Base-by-base conservation (phyloP, 345 rosid species). In the Erucastrum elatum region DNA sequence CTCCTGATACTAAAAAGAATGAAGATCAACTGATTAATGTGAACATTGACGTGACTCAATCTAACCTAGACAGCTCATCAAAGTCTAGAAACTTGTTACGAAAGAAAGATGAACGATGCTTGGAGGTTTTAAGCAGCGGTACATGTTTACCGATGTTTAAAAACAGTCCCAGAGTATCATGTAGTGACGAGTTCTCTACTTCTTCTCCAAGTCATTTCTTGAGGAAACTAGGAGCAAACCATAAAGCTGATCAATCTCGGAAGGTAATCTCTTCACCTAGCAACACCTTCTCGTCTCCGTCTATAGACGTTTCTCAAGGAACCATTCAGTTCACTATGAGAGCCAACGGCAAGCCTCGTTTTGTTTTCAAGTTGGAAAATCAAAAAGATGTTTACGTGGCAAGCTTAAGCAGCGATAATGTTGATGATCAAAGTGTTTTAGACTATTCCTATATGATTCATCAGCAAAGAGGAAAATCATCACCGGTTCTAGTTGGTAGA, bases 311-410 rank as follows among this genome's bases (percentile, higher is more conserved):
- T 77, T 88, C 85, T 78, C 87, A 82, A 53, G 93, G 97, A 78
- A 85, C 83, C 82, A 89, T 94, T 30, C 92, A 86, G n/a, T 86
- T 89, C 87, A 83, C 82, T 1, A 88, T 85, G 87, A 84, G 82
- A 76, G 85, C 77, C 55, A 66, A 72, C 75, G 88, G 81, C 69
- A 74, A 21, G 58, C 93, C 90, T 0, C 86, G 81, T 80, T 92
- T 89, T 79, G 88, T 88, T 71, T 89, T 88, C 81, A 86, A 90
- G 5, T 12, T 88, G 15, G 91, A 89, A 74, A 83, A 85, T 46
- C 85, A 83, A 71, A 85, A 72, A 70, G 86, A 89, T 76, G 74
- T 86, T 31, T 90, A 86, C 74, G 80, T 85, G 55, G 93, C 93
- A 44, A 85, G 78, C 78, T 75, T 88, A 77, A 77, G 77, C 25